Conservation (phyloP, 2,329 filamentous ascomycete species). For the Waltergamsia citrina region DNA sequence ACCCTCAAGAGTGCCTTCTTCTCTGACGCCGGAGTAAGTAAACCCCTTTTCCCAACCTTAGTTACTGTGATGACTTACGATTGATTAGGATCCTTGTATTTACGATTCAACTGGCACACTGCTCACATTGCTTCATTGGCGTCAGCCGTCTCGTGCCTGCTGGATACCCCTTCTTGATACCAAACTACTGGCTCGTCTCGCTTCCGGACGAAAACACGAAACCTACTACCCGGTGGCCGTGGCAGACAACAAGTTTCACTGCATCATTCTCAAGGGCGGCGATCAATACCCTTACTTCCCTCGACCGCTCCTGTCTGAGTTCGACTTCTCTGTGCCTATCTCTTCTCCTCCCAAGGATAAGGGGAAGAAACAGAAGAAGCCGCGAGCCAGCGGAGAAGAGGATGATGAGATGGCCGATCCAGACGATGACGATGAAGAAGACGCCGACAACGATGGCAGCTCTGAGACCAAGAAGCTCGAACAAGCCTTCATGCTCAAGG, state of each 20-base stretch:
- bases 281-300: constrained; percentile 93
- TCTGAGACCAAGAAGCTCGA: constrained; percentile 58
- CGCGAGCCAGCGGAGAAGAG: constrained; percentile 16
- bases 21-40: constrained; percentile 72
- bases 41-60: not conserved
- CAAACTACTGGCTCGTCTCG: constrained; percentile 68
- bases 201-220: constrained; percentile 78
- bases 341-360: constrained; percentile 36
- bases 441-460: constrained; percentile 18
- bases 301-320: constrained; percentile 80
- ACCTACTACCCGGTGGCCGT: constrained; percentile 94
- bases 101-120: constrained; percentile 90
- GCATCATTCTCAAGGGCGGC: constrained; percentile 95
- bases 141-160: constrained; percentile 69
- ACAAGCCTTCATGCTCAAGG: constrained; percentile 70
- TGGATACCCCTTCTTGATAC: constrained; percentile 95
- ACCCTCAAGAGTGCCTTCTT: constrained; percentile 81
- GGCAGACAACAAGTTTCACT: constrained; percentile 86
- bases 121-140: constrained; percentile 84
- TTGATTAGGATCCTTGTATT: constrained; percentile 75
- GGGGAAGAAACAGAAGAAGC: constrained; percentile 18
- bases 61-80: not conserved
- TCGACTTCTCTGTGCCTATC: constrained; percentile 82
- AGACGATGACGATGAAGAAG: constrained; percentile 20
- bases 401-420: constrained; percentile 25